phyloP scores from a whole-genome alignment of 2,329 filamentous ascomycete genomes.

The Phialemonium atrogriseum region DNA sequence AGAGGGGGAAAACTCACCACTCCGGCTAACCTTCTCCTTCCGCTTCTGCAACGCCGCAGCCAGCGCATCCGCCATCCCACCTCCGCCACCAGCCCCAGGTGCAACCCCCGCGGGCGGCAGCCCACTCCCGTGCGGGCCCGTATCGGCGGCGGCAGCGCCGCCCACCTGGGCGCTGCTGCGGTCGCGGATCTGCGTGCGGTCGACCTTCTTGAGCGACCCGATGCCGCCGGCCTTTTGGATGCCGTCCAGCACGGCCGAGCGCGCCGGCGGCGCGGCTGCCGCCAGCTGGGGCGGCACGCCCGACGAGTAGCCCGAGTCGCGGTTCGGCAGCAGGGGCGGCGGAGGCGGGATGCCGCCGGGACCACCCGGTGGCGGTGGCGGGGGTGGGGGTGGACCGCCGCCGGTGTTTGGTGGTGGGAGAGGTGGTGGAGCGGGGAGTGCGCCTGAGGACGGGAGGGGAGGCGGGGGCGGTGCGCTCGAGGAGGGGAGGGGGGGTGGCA shows the following conservation, averaged over 20 bases:
- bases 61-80: constrained; percentile 73
- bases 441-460: constrained; percentile 20
- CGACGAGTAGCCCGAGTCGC: constrained; percentile 49
- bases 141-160: constrained; percentile 34
- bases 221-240: constrained; percentile 65
- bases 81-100: constrained; percentile 50
- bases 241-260: constrained; percentile 57
- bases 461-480: constrained; percentile 25
- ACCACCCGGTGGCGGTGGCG: constrained; percentile 27
- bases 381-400: constrained; percentile 28
- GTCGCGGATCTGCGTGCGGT: constrained; percentile 61
- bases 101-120: constrained; percentile 42
- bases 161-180: constrained; percentile 57
- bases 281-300: constrained; percentile 40
- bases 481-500: constrained; percentile 20
- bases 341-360: constrained; percentile 31
- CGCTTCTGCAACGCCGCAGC: constrained; percentile 70
- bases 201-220: constrained; percentile 66
- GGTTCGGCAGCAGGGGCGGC: constrained; percentile 48
- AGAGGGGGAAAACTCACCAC: constrained; percentile 63
- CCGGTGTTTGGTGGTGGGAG: constrained; percentile 24
- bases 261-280: constrained; percentile 33
- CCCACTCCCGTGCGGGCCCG: constrained; percentile 42
- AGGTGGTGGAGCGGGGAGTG: constrained; percentile 28
- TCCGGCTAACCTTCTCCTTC: constrained; percentile 90